phyloP scores from a whole-genome alignment of 1,139 yeast genomes.

The Debaryomycetaceae sp. region DNA sequence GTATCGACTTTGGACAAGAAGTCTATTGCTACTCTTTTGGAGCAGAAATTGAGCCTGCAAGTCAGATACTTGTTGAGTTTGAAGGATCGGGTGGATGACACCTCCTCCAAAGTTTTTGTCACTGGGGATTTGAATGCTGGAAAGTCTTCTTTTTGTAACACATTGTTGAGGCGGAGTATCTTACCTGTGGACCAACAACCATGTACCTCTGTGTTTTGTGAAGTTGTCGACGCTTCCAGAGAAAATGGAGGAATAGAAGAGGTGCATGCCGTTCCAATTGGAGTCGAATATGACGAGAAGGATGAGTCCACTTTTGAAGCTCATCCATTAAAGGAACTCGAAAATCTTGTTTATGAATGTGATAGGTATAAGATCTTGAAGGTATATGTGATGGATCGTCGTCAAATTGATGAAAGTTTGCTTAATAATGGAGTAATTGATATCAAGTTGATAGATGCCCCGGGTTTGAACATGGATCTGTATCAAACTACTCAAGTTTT shows the following conservation, averaged over 20 bases:
- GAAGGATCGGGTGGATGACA: slow-evolving; percentile 83
- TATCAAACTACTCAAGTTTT: slow-evolving; percentile 94
- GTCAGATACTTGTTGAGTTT: slow-evolving; percentile 69
- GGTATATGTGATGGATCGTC: slow-evolving; percentile 75
- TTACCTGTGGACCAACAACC: slow-evolving; percentile 98
- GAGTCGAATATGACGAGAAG: slow-evolving; percentile 51
- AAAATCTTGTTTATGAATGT: slow-evolving; percentile 68
- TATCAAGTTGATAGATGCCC: slow-evolving; percentile 91
- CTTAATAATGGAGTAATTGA: slow-evolving; percentile 90
- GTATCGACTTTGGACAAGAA: slow-evolving; percentile 57
- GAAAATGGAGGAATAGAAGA: slow-evolving; percentile 78
- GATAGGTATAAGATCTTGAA: slow-evolving; percentile 72
- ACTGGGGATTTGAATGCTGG: slow-evolving; percentile 98
- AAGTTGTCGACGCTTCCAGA: slow-evolving; percentile 74
- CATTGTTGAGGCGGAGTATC: slow-evolving; percentile 70
- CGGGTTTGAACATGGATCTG: slow-evolving; percentile 92
- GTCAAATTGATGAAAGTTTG: slow-evolving; percentile 68
- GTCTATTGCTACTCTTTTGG: slow-evolving; percentile 63
- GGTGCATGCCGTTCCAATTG: slow-evolving; percentile 87
- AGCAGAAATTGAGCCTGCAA: slow-evolving; percentile 59
- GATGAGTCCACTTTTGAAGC: slow-evolving; percentile 67
- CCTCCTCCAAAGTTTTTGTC: slow-evolving; percentile 88
- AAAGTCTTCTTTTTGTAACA: slow-evolving; percentile 93
- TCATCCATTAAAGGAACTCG: slow-evolving; percentile 53
- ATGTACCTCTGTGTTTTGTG: slow-evolving; percentile 94